Evolutionary conservation across 1,284 basidiomycete species (phyloP), one percentile per base, ranked within the genome.

Genomic region (Chondrostereum purpureum): DNA sequence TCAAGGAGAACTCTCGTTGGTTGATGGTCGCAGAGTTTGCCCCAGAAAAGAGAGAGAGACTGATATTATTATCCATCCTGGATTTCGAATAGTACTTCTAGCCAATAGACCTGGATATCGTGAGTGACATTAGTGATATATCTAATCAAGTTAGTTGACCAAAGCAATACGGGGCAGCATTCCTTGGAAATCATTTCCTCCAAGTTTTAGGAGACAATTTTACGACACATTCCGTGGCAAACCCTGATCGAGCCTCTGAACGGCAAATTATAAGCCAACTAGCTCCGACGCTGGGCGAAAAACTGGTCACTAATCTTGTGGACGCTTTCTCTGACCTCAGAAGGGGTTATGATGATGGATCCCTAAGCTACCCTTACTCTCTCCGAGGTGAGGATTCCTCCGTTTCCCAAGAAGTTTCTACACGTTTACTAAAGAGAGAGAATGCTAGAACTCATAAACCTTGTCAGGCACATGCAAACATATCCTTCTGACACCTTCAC

Each of bases 91-190:
- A 27, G 66, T 83, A 31, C 58, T 83, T n/a, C 62, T 83, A 33
- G 80, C 80, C 2, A 83, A 83, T 55, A 61, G 80, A 6, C 80
- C 83, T 19, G 84, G 84, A 12, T 89, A 88, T 67, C 78, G 84
- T 87, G 54, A 54, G 83, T n/a, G n/a, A n/a, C n/a, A n/a, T n/a
- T 20, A 17, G 13, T 43, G 36, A 50, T 18, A 49, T 10, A 45
- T 39, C 36, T 20, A 16, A 11, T n/a, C 11, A 21, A 20, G 18
- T 10, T 8, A 41, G 19, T 13, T 31, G 18, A 37, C n/a, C n/a
- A n/a, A n/a, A n/a, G n/a, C n/a, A n/a, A n/a, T n/a, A n/a, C n/a
- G n/a, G n/a, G 21, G 10, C 46, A 83, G 80, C 80, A 0, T 83
- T 83, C 71, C 65, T 83, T 19, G 80, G 80, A 1, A 83, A 83